Base-by-base conservation (phyloP, 441 rosid genomes). In the Gossypium schwendimanii region DNA sequence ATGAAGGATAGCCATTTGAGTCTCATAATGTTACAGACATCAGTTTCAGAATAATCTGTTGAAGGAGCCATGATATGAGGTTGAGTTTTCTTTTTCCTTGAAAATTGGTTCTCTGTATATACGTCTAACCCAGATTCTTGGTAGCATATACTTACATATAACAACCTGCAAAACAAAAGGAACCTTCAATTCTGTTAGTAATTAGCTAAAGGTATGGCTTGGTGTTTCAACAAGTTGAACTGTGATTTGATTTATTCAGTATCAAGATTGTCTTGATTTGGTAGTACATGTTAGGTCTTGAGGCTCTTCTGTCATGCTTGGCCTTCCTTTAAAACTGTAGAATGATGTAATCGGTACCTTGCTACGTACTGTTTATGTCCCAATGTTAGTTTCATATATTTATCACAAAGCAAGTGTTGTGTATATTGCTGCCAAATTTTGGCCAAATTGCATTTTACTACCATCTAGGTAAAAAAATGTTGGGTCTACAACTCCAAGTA, bases 1-100 rank as follows among this genome's bases (percentile, higher is more conserved):
- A 70, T 12, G 21, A 33, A 65, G 59, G 67, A 54, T 44, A 69
- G 63, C 44, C 55, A 64, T 74, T 70, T 80, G 66, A 76, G 73
- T 80, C 79, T 76, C 62, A 74, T 45, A n/a, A 69, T 71, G 50
- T 74, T 75, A 61, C 73, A 68, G 65, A 78, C 66, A 23, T 76
- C 78, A 50, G 79, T 63, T 60, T 15, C 41, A 24, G 23, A 39
- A 60, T 67, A 66, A 60, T 58, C 62, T 68, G 57, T 20, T 18
- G 73, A 6, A 18, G 21, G 63, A 60, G 26, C 50, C 70, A 71
- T 68, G 69, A 28, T 55, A 12, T 71, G 66, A 21, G 66, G 24
- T 55, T 79, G 53, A 49, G 36, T 23, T 2, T 33, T 21, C 2
- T 21, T 70, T 28, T 60, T 8, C 21, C 11, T 15, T 28, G 59